Conservation (phyloP, 2,329 filamentous ascomycete species). For the Xylaria sp. region DNA sequence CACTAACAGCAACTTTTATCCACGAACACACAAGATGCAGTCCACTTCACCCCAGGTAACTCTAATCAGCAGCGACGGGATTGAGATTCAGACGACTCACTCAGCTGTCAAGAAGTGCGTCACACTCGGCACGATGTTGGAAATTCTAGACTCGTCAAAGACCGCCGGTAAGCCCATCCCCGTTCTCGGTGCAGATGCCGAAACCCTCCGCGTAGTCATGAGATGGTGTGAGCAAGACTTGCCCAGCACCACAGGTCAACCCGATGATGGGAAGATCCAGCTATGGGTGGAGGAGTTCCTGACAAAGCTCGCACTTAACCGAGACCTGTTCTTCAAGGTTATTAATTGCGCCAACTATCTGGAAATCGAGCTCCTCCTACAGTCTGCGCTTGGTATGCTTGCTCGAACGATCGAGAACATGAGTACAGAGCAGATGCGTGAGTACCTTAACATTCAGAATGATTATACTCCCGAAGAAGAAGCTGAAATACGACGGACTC, state of each 20-base stretch:
- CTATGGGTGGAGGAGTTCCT: background rate
- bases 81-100: constrained; percentile 7
- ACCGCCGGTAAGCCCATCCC: constrained; percentile 6
- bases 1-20: too few relatives aligned
- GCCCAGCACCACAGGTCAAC: background rate
- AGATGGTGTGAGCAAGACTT: constrained; percentile 21
- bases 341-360: background rate
- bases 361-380: constrained; percentile 9
- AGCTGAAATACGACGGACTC: background rate
- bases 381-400: background rate
- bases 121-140: background rate
- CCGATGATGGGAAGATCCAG: background rate
- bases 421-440: background rate
- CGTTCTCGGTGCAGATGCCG: background rate
- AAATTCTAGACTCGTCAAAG: background rate
- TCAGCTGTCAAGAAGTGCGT: background rate
- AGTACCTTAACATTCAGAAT: constrained; percentile 2
- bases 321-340: background rate
- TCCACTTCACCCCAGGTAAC: constrained; percentile 1
- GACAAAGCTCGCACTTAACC: background rate
- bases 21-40: constrained; percentile 13
- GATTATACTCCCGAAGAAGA: constrained; percentile 2
- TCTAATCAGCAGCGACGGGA: background rate
- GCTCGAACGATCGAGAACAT: background rate
- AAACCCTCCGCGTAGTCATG: background rate